Evolutionary conservation across 495 filamentous ascomycete genomes (phyloP), one percentile per base, ranked within the genome.

Genomic region (Talaromyces liani): DNA sequence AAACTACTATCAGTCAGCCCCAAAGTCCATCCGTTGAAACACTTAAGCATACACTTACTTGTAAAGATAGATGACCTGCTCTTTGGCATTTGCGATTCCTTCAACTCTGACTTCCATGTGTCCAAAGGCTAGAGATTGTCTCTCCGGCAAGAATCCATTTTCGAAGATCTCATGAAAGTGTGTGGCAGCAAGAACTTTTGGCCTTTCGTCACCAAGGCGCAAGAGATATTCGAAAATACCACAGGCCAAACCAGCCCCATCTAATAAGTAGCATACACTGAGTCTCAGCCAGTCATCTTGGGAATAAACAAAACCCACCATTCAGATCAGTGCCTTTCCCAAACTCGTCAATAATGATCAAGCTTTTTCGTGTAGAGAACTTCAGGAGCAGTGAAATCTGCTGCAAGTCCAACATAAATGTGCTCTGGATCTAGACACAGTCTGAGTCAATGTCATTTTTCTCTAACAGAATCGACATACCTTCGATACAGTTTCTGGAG

Each of bases 151-250:
- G 66, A 91, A 87, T 0, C 83, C 81, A 65, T 84, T 82, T 62
- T 94, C 89, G 60, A 97, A 93, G 18, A 97, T 89, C 68, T 98
- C 93, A 72, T 97, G 92, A 65, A 95, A 97, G 70, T 98, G 95
- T 0, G 95, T 98, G 5, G 92, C 90, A 31, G 80, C 91, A 24
- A 97, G 79, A 41, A 97, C 87, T 72, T 91, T 96, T 0, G 95
- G 92, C 47, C 85, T 71, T n/a, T 88, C 79, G 3, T 73, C 63
- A 2, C 79, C 85, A 5, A 82, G 67, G 41, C 73, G 77, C 3
- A 94, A 78, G 27, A 97, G 84, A 71, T 96, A 80, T 66, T 90
- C 83, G 41, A 97, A 86, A 6, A 94, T 85, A 6, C 91, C 91
- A 61, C 86, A 88, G 57, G 91, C 87, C n/a, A 98, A 77, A 0